phyloP scores from a whole-genome alignment of 805 yeast genomes.

The Ogataea angusta region DNA sequence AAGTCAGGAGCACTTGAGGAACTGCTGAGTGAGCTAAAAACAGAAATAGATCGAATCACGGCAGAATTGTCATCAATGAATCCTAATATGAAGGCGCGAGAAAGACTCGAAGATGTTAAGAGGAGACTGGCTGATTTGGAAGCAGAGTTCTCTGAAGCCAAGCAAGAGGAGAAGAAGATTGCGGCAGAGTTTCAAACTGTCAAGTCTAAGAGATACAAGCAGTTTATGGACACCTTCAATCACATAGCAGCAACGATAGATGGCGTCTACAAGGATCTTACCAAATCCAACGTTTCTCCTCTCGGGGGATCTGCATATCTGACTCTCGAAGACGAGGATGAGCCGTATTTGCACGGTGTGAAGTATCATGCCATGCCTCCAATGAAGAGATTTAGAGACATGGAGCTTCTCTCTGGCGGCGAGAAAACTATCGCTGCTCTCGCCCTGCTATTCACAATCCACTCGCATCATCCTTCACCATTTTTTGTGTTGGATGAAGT shows the following conservation, averaged over 20 bases:
- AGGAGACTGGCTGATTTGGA: slow-evolving; percentile 58
- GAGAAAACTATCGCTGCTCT: slow-evolving; percentile 96
- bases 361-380: slow-evolving; percentile 97
- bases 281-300: slow-evolving; percentile 66
- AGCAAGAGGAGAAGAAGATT: slow-evolving; percentile 55
- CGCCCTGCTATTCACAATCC: slow-evolving; percentile 87
- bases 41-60: slow-evolving; percentile 34
- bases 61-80: slow-evolving; percentile 48
- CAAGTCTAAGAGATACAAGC: slow-evolving; percentile 53
- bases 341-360: slow-evolving; percentile 80
- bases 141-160: slow-evolving; percentile 57
- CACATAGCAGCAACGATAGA: slow-evolving; percentile 74
- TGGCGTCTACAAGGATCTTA: slow-evolving; percentile 78
- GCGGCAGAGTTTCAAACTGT: slow-evolving; percentile 56
- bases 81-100: slow-evolving; percentile 81
- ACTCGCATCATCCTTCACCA: slow-evolving; percentile 89
- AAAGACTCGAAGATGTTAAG: slow-evolving; percentile 68
- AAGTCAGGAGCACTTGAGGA: slow-evolving; percentile 32
- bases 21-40: slow-evolving; percentile 26
- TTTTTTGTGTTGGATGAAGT: slow-evolving; percentile 95
- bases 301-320: slow-evolving; percentile 93
- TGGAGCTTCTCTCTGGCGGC: slow-evolving; percentile 93
- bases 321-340: slow-evolving; percentile 83
- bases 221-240: slow-evolving; percentile 71
- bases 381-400: slow-evolving; percentile 85